Evolutionary conservation across 805 yeast genomes (phyloP), one percentile per base, ranked within the genome.

Genomic region (Starmerella lactis-condensi): DNA sequence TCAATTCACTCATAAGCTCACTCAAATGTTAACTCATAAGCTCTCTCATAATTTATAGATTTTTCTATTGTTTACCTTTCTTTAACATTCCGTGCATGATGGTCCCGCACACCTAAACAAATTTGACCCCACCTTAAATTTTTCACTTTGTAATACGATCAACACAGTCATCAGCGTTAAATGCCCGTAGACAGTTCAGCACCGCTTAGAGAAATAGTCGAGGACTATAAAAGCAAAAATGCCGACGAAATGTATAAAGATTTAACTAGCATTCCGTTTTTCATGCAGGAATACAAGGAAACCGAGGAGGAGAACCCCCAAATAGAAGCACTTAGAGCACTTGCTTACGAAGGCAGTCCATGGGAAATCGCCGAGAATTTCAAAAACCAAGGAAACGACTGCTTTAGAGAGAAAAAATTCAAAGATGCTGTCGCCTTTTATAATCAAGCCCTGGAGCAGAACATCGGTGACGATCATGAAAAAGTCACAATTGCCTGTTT

Each of bases 291-390:
- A 43, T 32, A 17, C 9, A 25, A 30, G 10, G 56, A 81, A 12
- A 91, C 76, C 45, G 77, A 69, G 19, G 67, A 71, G 2, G 51
- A 53, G 31, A 78, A 77, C 46, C 48, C 61, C 4, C 73, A 69
- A 31, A 56, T 89, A 12, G 96, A 85, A 48, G 98, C 98, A 0
- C 61, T 89, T 35, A 75, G 74, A 48, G 85, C 93, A 4, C 59
- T 89, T 43, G 93, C 91, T 0, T 82, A 79, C 48, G 98, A 89
- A 30, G 98, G 96, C 27, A 93, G 81, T 40, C 94, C 95, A 0
- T 72, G 75, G 45, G 98, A 89, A 47, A 61, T 82, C 22, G 95
- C 95, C 4, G 62, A 68, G 16, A 83, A 82, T 47, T 89, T 83
- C 59, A 81, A 82, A 40, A 72, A 67, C 38, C 95, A 85, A 50